phyloP scores from a whole-genome alignment of 176 grass and related monocot genomes.

The Areca catechu region DNA sequence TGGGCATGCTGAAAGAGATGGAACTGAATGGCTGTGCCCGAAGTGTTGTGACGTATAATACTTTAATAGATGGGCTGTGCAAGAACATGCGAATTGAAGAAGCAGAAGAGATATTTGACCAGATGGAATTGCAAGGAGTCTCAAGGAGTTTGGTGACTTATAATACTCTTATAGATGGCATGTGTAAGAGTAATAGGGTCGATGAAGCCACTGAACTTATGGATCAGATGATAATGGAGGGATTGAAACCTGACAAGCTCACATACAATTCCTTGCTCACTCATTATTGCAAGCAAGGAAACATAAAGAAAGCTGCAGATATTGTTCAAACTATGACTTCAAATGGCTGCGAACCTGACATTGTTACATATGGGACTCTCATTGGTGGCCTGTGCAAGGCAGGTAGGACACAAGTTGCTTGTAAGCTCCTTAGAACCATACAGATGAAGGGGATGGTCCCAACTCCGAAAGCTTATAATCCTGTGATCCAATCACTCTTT shows the following conservation, averaged over 20 bases:
- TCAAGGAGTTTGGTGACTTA: slow-evolving; percentile 65
- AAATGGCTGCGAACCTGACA: slow-evolving; percentile 79
- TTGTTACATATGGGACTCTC: slow-evolving; percentile 66
- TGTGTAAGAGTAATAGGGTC: slow-evolving; percentile 62
- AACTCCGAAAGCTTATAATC: slow-evolving; percentile 75
- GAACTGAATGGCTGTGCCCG: slow-evolving; percentile 47
- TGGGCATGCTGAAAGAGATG: slow-evolving; percentile 87
- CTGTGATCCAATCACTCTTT: slow-evolving; percentile 64
- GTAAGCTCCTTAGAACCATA: slow-evolving; percentile 71
- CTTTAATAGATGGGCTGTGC: slow-evolving; percentile 71
- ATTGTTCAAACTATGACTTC: slow-evolving; percentile 66
- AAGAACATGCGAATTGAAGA: slow-evolving; percentile 84
- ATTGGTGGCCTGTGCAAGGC: slow-evolving; percentile 81
- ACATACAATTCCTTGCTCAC: slow-evolving; percentile 81
- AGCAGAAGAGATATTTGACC: slow-evolving; percentile 70
- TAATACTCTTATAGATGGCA: slow-evolving; percentile 64
- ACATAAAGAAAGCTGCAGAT: slow-evolving; percentile 66
- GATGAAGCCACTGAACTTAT: slow-evolving; percentile 69
- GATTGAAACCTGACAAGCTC: slow-evolving; percentile 68
- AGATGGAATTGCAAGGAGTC: slow-evolving; percentile 81
- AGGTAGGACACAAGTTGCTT: slow-evolving; percentile 67
- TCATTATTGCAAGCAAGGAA: slow-evolving; percentile 84
- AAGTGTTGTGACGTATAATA: slow-evolving; percentile 69
- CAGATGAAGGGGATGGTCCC: slow-evolving; percentile 57
- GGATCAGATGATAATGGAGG: slow-evolving; percentile 61